These are phyloP conservation scores for Penicillium nordicum DNA, from an alignment of 2,329 filamentous ascomycete genomes.

Conservation along the genomic window DNA sequence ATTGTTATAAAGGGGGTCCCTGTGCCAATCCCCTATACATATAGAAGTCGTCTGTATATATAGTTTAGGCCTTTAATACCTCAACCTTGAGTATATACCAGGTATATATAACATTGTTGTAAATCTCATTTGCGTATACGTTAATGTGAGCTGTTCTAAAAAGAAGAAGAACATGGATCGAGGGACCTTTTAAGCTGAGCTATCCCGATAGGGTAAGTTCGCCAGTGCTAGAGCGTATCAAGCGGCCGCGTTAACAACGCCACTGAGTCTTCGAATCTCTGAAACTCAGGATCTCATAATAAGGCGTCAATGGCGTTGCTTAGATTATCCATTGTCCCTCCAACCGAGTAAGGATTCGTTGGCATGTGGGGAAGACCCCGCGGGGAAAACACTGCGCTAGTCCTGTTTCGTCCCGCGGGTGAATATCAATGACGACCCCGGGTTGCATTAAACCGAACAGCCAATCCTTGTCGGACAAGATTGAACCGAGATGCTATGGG, in stretches of 20 bases:
- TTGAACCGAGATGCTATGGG: neutral
- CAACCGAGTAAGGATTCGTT: neutral
- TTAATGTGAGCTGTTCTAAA: too few species aligned
- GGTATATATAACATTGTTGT: too few species aligned
- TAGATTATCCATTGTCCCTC: neutral
- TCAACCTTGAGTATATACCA: too few species aligned
- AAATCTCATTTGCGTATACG: too few species aligned
- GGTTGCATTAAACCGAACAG: slow-evolving; percentile 9
- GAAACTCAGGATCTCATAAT: neutral
- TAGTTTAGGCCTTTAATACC: too few species aligned
- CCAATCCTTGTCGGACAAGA: slow-evolving; percentile 7
- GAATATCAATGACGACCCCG: slow-evolving; percentile 1
- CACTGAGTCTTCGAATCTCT: neutral
- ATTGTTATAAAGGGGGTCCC: too few species aligned
- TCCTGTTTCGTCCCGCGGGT: neutral
- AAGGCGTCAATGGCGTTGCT: neutral
- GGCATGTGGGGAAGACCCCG: slow-evolving; percentile 1
- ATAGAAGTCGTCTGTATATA: too few species aligned
- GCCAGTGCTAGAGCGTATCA: neutral
- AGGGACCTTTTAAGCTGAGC: neutral
- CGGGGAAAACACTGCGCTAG: slow-evolving; percentile 4
- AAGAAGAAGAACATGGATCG: too few species aligned
- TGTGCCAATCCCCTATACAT: too few species aligned
- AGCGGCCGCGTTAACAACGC: too few species aligned
- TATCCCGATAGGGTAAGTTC: neutral